phyloP scores from a whole-genome alignment of 1,139 yeast genomes.

The Sugiyamaella grinbergsii region DNA sequence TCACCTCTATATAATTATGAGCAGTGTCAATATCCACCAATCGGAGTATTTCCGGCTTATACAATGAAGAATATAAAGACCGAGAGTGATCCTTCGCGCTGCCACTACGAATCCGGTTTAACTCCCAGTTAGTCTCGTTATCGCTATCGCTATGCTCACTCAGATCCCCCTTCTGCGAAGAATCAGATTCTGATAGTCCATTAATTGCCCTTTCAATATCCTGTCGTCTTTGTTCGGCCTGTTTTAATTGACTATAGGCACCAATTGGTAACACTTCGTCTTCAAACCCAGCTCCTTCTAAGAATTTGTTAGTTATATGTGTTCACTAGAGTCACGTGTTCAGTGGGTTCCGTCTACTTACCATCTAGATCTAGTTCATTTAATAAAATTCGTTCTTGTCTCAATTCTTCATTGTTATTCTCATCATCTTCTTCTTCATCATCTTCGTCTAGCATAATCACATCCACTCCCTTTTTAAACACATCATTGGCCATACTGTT shows the following conservation, averaged over 20 bases:
- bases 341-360: background rate
- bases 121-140: slow-evolving; percentile 26
- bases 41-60: slow-evolving; percentile 20
- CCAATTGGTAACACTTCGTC: slow-evolving; percentile 46
- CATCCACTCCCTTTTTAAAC: slow-evolving; percentile 7
- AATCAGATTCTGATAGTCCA: slow-evolving; percentile 11
- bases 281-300: slow-evolving; percentile 43
- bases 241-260: slow-evolving; percentile 33
- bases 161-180: background rate
- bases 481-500: too few species aligned
- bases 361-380: slow-evolving; percentile 17
- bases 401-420: slow-evolving; percentile 3
- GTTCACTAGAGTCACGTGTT: background rate
- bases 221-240: slow-evolving; percentile 36
- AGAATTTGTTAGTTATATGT: slow-evolving; percentile 13
- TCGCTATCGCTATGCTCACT: slow-evolving; percentile 7
- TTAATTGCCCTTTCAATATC: slow-evolving; percentile 48
- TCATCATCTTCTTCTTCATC: slow-evolving; percentile 8
- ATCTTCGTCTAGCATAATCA: slow-evolving; percentile 16
- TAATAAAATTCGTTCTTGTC: slow-evolving; percentile 5
- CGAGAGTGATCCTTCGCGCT: slow-evolving; percentile 11
- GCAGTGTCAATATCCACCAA: slow-evolving; percentile 19
- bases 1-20: slow-evolving; percentile 3
- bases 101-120: slow-evolving; percentile 24
- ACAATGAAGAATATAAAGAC: background rate